Evolutionary conservation across 1,284 basidiomycete genomes (phyloP).

Genomic region (Cryptococcus sp.): DNA sequence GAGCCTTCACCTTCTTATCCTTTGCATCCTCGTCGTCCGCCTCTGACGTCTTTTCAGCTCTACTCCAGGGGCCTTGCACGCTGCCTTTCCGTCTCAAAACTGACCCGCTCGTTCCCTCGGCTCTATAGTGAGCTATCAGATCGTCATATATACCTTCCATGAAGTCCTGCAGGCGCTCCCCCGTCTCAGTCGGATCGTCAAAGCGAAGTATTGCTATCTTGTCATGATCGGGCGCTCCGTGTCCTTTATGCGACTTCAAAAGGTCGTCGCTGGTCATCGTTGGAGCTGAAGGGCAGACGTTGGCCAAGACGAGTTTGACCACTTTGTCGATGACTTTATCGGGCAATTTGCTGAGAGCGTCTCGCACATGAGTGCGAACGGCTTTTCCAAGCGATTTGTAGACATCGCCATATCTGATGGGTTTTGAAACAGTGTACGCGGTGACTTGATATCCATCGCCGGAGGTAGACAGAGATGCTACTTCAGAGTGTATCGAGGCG

Average conservation of each 20-base stretch:
- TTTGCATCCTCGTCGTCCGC: slow-evolving; percentile 19
- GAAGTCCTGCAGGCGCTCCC: slow-evolving; percentile 71
- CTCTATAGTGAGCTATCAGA: slow-evolving; percentile 51
- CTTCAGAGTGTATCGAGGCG: slow-evolving; percentile 23
- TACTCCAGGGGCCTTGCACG: slow-evolving; percentile 21
- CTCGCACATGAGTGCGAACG: slow-evolving; percentile 63
- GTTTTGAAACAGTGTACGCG: slow-evolving; percentile 47
- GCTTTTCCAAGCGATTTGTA: slow-evolving; percentile 64
- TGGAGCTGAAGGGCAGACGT: slow-evolving; percentile 22
- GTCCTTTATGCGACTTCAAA: slow-evolving; percentile 26
- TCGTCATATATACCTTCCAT: slow-evolving; percentile 65
- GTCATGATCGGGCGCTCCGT: slow-evolving; percentile 6
- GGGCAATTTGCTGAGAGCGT: slow-evolving; percentile 58
- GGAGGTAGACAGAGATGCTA: slow-evolving; percentile 4
- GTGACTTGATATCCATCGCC: slow-evolving; percentile 46
- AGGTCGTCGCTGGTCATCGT: slow-evolving; percentile 24
- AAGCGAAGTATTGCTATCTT: slow-evolving; percentile 32
- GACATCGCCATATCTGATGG: slow-evolving; percentile 56
- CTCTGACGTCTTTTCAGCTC: neutral
- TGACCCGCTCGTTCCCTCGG: slow-evolving; percentile 23
- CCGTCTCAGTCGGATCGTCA: slow-evolving; percentile 50
- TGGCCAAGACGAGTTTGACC: slow-evolving; percentile 40
- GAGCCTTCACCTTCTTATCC: slow-evolving; percentile 19
- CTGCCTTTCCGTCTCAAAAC: slow-evolving; percentile 39
- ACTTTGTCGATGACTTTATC: slow-evolving; percentile 68